Base-by-base conservation (phyloP, 2,329 filamentous ascomycete species). In the Xylariaceae sp. region DNA sequence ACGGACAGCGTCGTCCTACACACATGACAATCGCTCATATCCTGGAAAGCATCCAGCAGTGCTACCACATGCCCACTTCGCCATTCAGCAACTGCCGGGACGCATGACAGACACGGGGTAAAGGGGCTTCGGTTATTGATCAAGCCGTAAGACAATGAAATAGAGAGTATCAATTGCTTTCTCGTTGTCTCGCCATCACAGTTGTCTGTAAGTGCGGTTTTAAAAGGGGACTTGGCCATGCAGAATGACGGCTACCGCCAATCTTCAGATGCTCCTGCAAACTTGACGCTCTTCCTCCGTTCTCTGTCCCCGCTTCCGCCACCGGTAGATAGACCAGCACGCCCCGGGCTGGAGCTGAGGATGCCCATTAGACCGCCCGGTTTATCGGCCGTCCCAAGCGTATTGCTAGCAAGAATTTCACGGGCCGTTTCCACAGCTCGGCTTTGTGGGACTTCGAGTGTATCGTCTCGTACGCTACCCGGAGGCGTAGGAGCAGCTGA, bases 201-300 rank as follows among this genome's bases (percentile, higher is more conserved):
- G 17, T 4, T 30, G 37, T 34, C 23, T 8, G 30, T 11, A 9
- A 30, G 23, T 30, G 34, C 30, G 13, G 42, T 48, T 50, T 23
- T 44, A 45, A 55, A 57, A 42, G 54, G 35, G n/a, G 42, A 35
- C 15, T 48, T 13, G 37, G 37, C 37, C 9, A 42, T 42, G 37
- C 11, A 42, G 37, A 9, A 54, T 42, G 56, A 51, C 55, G 55
- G 59, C 63, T 64, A 74, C 61, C 70, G 66, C 60, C 70, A 65
- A 56, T 72, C 72, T 39, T 74, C 76, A 13, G 65, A 47, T 8
- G 77, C 75, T 49, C 75, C 76, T 2, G 78, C 80, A 72, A 87
- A 84, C 74, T 87, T 87, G 66, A 87, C 84, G 63, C 83, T 86
- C 77, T 86, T 86, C 69, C 83, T 77, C 63, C 82, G 75, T 69